Conservation (phyloP, 2,329 filamentous ascomycete genomes). For the Alternaria hordeiaustralica region DNA sequence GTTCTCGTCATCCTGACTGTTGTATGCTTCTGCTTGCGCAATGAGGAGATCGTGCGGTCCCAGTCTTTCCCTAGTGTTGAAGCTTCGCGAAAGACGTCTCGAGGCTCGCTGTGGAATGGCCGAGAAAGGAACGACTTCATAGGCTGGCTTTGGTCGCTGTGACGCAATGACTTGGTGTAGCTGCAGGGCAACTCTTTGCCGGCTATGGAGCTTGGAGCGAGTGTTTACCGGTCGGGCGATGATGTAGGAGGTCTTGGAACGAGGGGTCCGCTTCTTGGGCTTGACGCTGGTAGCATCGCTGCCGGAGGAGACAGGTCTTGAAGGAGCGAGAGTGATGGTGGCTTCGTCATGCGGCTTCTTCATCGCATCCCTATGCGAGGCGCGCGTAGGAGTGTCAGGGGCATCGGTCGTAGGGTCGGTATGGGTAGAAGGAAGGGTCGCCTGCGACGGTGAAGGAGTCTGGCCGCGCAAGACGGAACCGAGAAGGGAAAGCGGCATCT, state of each 20-base stretch:
- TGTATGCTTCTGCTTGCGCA: conserved; percentile 73
- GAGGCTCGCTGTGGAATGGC: conserved; percentile 58
- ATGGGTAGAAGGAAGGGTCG: conserved; percentile 1
- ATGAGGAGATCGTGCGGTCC: conserved; percentile 74
- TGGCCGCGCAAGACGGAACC: conserved; percentile 38
- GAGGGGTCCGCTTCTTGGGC: conserved; percentile 54
- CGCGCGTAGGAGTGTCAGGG: not conserved
- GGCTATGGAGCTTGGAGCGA: conserved; percentile 68
- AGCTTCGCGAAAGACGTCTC: conserved; percentile 65
- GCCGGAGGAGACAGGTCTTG: conserved; percentile 48
- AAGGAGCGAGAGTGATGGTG: conserved; percentile 25
- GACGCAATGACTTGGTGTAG: conserved; percentile 70
- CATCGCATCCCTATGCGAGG: conserved; percentile 10
- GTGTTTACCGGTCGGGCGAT: conserved; percentile 70
- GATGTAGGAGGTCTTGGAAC: conserved; percentile 68
- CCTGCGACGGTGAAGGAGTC: conserved; percentile 22
- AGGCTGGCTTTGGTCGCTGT: conserved; percentile 68
- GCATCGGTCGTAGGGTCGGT: conserved; percentile 1
- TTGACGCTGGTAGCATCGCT: conserved; percentile 47
- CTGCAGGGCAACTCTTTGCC: conserved; percentile 73
- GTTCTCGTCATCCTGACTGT: conserved; percentile 50
- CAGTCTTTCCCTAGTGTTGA: conserved; percentile 68
- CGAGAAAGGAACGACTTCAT: conserved; percentile 77
- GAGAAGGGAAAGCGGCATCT: conserved; percentile 45
- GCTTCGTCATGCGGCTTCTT: conserved; percentile 11